Base-by-base conservation (phyloP, 176 grass and related monocot genomes). In the Musa schizocarpa region DNA sequence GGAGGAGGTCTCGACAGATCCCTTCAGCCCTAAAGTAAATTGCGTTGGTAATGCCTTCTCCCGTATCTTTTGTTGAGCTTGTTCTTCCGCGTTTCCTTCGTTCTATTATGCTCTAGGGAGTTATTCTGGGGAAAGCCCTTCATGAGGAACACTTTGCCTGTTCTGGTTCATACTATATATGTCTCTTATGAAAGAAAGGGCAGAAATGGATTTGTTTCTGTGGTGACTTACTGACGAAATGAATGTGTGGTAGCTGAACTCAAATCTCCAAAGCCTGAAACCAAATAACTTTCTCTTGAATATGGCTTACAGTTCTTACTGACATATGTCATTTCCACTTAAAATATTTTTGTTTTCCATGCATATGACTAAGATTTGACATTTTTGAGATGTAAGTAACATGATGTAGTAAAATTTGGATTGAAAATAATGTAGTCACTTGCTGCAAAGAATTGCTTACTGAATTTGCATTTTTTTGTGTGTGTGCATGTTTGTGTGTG, bases 21-120 rank as follows among this genome's bases (percentile, higher is more conserved):
- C 84, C 49, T 98, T 93, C 82, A 98, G 90, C 73, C 95, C 95
- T 9, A 98, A 93, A 91, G 95, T 98, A 59, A 98, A 98, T 14
- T 90, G 92, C 68, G 95, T 98, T 51, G 95, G 95, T 98, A 91
- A 98, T 29, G n/a, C 54, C 25, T 53, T 59, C 34, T 11, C 63
- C 34, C 34, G 34, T 43, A 43, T 43, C 34, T 43, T 43, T 54
- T 23, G 54, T 57, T 49, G 21, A 16, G 57, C 27, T 70, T 52
- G 43, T n/a, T 70, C 68, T 21, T 70, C 9, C 8, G 51, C 5
- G 8, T 70, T 70, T 70, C 25, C 68, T 48, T 70, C 17, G 20
- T 50, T 70, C 17, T n/a, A 20, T 50, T 6, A 50, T n/a, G 14
- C 14, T 69, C 13, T 20, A 17, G 67, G 48, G 14, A 50, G 13